phyloP scores from a whole-genome alignment of 495 filamentous ascomycete genomes.

The Collariella sp. region DNA sequence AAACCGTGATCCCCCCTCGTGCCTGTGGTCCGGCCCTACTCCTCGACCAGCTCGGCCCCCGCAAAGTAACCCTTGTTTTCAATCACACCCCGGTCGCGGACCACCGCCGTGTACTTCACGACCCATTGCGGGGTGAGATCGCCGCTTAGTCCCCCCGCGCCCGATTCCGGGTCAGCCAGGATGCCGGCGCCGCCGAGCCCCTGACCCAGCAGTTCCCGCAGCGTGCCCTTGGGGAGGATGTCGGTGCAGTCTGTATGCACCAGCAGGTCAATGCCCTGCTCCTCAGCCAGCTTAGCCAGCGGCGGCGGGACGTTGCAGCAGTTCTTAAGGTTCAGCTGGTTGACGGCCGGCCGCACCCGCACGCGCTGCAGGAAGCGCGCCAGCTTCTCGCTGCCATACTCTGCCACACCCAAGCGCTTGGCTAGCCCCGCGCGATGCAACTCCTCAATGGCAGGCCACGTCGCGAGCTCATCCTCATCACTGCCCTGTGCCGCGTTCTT shows the following conservation, averaged over 20 bases:
- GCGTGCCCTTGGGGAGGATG: constrained; percentile 74
- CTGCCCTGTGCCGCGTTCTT: constrained; percentile 51
- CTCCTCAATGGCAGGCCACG: constrained; percentile 65
- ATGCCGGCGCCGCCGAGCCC: constrained; percentile 57
- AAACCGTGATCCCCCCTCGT: background rate
- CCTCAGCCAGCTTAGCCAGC: constrained; percentile 74
- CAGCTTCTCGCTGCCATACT: constrained; percentile 81
- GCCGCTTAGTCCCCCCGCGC: constrained; percentile 52
- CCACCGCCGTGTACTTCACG: constrained; percentile 96
- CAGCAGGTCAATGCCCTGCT: constrained; percentile 75
- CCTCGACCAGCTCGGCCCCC: constrained; percentile 53
- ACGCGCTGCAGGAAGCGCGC: constrained; percentile 48
- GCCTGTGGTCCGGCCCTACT: background rate
- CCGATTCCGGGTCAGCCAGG: constrained; percentile 44
- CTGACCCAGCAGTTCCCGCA: constrained; percentile 71
- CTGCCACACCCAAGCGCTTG: constrained; percentile 69
- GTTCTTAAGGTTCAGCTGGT: constrained; percentile 96
- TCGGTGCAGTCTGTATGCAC: constrained; percentile 94
- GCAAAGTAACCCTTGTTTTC: constrained; percentile 98
- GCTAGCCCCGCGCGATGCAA: constrained; percentile 65
- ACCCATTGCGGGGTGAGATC: constrained; percentile 87
- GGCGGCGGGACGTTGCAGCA: constrained; percentile 93
- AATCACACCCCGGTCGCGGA: constrained; percentile 89
- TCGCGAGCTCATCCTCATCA: constrained; percentile 54
- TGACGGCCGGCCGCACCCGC: constrained; percentile 66